Base-by-base conservation (phyloP, 2,329 filamentous ascomycete species). In the Ophiocordyceps camponoti-leonardi region DNA sequence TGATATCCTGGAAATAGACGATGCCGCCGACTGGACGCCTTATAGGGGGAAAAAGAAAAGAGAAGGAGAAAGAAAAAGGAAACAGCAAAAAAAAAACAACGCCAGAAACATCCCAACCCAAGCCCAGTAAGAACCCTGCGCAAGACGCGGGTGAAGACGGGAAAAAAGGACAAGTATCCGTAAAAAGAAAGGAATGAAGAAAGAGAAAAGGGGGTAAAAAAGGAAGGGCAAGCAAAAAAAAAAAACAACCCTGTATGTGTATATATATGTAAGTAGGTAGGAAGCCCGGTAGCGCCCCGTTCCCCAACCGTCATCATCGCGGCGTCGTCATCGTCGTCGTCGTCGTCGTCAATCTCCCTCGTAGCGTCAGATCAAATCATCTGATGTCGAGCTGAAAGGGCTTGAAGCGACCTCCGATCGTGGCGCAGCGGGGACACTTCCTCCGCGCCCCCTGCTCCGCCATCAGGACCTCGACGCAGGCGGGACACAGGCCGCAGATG, bases 401-500 rank as follows among this genome's bases (percentile, higher is more conserved):
- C 64, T 90, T 90, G 65, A 86, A 90, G 49, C 79, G 76, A 45
- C 81, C 82, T 46, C 84, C 84, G 50, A 88, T 81, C 37, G 81
- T 85, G 46, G 80, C 81, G 59, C 85, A 92, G 51, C 80, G 73
- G 47, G 85, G 84, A 65, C 85, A 92, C 59, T 83, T 84, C 55
- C 81, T 75, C 49, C 82, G 67, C 13, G 83, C 82, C 44, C 82
- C 79, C 59, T 86, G 81, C 59, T 86, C 83, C 53, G 75, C 76
- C 63, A 86, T 79, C 46, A 90, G 69, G 31, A 85, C 77, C 55
- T 87, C 82, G 47, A 95, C 86, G 56, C 90, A 96, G 48, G 86
- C 79, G 51, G 81, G 78, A 62, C 92, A 96, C 44, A 96, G 74
- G 16, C 88, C 90, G 59, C 86, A 94, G 51, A 96, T 94, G 61